These are phyloP conservation scores for Pugionium cornutum DNA, from an alignment of 345 rosid genomes.

Conservation along the genomic window DNA sequence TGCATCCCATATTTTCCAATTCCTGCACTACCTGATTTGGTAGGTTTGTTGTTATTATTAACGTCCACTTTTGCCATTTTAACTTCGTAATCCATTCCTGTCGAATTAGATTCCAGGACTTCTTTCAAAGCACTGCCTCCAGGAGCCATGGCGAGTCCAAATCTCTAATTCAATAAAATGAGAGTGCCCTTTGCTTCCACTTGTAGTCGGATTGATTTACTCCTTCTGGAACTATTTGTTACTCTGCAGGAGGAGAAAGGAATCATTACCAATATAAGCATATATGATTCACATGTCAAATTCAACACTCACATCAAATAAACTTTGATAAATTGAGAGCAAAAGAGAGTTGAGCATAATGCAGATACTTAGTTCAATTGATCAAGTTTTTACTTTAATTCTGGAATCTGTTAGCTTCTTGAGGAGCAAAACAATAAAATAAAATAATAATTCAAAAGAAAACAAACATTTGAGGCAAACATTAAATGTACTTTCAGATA, in stretches of 20 bases:
- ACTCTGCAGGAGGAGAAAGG: slow-evolving; percentile 22
- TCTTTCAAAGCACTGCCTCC: slow-evolving; percentile 69
- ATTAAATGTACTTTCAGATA: slow-evolving; percentile 30
- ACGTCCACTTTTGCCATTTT: slow-evolving; percentile 47
- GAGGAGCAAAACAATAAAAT: slow-evolving; percentile 16
- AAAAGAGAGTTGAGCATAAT: neutral
- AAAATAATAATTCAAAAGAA: slow-evolving; percentile 5
- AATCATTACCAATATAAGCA: slow-evolving; percentile 7
- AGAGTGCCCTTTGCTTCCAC: slow-evolving; percentile 1
- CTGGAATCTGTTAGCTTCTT: slow-evolving; percentile 15
- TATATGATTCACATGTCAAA: slow-evolving; percentile 18
- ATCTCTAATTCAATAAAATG: neutral
- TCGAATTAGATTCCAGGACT: slow-evolving; percentile 52
- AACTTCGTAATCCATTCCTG: slow-evolving; percentile 51
- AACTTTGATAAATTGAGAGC: neutral
- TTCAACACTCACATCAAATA: neutral
- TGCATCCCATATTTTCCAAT: slow-evolving; percentile 55
- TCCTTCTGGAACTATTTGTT: slow-evolving; percentile 23
- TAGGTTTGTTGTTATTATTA: slow-evolving; percentile 46
- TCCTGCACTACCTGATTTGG: slow-evolving; percentile 49
- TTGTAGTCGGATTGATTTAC: slow-evolving; percentile 1
- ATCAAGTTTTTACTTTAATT: slow-evolving; percentile 28
- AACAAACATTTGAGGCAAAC: slow-evolving; percentile 24
- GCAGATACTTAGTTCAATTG: slow-evolving; percentile 23
- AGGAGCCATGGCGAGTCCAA: slow-evolving; percentile 49